Conservation (phyloP, 1,284 basidiomycete genomes). For the Porogramme epimiltina region DNA sequence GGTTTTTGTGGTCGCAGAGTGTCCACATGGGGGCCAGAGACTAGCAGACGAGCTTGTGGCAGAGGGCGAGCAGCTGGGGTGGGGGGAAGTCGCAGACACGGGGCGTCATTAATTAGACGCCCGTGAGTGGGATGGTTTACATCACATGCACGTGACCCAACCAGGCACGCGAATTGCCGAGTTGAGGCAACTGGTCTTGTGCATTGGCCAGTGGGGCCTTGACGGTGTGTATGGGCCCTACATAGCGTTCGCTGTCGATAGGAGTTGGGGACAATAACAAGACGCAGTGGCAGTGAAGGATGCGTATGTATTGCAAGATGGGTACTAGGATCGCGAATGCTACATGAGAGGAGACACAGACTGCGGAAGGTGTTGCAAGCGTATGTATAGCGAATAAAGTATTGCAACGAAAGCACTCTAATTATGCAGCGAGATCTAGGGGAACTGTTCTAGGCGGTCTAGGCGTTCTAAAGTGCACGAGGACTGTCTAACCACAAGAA, state of each 20-base stretch:
- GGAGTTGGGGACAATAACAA: background rate
- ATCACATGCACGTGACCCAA: background rate
- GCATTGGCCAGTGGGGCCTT: background rate
- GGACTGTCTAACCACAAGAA: background rate
- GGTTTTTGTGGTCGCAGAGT: too few relatives aligned
- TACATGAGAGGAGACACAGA: background rate
- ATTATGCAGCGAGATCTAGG: background rate
- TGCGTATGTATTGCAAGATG: background rate
- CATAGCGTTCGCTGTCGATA: background rate
- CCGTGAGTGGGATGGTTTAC: background rate
- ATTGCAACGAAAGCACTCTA: background rate
- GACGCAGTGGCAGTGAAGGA: background rate
- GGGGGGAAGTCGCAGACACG: too few relatives aligned
- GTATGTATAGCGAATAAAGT: background rate
- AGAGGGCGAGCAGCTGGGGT: too few relatives aligned
- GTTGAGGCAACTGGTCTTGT: too few relatives aligned
- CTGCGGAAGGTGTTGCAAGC: too few relatives aligned
- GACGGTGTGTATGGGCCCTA: background rate
- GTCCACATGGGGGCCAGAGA: too few relatives aligned
- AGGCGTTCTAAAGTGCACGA: background rate
- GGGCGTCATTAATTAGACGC: too few relatives aligned
- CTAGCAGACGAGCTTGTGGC: too few relatives aligned
- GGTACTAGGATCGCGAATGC: background rate
- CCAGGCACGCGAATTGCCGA: too few relatives aligned
- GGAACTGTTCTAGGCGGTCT: background rate